Conservation (phyloP, 805 yeast species). For the Yamadazyma kitorensis region DNA sequence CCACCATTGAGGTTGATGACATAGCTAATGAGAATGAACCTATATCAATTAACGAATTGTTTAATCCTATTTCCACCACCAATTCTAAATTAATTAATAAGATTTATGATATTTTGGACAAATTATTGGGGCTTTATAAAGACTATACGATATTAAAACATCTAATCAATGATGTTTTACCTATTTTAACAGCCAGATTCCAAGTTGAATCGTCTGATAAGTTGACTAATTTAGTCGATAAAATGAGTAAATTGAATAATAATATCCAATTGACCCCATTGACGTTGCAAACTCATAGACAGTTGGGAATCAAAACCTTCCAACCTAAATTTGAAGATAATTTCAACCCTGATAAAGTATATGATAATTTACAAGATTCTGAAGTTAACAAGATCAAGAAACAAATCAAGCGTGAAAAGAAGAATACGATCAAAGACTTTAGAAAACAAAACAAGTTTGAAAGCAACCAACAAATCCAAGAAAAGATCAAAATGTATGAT, state of each 20-base stretch:
- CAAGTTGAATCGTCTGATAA: conserved; percentile 22
- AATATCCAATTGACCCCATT: conserved; percentile 54
- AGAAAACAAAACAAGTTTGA: conserved; percentile 85
- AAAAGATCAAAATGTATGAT: conserved; percentile 69
- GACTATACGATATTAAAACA: conserved; percentile 63
- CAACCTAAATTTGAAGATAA: conserved; percentile 94
- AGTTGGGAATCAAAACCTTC: conserved; percentile 77
- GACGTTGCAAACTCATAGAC: conserved; percentile 76
- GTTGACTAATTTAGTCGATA: conserved; percentile 47
- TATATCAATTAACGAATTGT: conserved; percentile 15
- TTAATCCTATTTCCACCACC: conserved; percentile 15
- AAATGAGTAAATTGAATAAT: conserved; percentile 45
- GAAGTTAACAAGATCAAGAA: conserved; percentile 81
- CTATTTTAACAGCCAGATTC: conserved; percentile 19
- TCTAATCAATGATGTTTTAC: conserved; percentile 29
- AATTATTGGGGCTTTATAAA: conserved; percentile 48
- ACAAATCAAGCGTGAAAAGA: conserved; percentile 87
- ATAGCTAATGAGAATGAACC: neutral
- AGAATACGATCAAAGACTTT: conserved; percentile 82
- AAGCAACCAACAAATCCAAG: conserved; percentile 79
- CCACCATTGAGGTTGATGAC: neutral
- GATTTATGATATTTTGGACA: conserved; percentile 29
- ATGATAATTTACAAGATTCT: conserved; percentile 71
- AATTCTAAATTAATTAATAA: conserved; percentile 33
- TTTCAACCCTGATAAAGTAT: conserved; percentile 92